Conservation (phyloP, 192 early-diverging fungal species). For the Entomortierella chlamydospora region DNA sequence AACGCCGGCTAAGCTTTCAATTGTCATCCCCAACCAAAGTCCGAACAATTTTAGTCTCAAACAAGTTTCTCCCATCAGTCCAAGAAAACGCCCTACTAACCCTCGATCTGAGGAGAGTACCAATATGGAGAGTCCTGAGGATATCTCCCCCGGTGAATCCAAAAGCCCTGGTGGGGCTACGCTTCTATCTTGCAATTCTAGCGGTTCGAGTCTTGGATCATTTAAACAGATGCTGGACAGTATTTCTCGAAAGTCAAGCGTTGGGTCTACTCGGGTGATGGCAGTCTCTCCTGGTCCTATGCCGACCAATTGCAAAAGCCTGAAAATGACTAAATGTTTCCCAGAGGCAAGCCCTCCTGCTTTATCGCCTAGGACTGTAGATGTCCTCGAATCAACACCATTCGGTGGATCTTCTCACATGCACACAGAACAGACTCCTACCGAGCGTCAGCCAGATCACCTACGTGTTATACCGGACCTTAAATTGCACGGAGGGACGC, state of each 20-base stretch:
- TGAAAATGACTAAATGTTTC: background rate
- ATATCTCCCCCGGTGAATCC: slow-evolving; percentile 8
- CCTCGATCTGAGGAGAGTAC: slow-evolving; percentile 34
- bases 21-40: slow-evolving; percentile 32
- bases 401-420: slow-evolving; percentile 12
- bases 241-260: slow-evolving; percentile 24
- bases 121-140: slow-evolving; percentile 20
- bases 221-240: slow-evolving; percentile 19
- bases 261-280: slow-evolving; percentile 30
- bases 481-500: slow-evolving; percentile 8
- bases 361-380: background rate
- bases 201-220: slow-evolving; percentile 34
- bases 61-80: slow-evolving; percentile 12
- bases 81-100: slow-evolving; percentile 1
- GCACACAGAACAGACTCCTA: background rate
- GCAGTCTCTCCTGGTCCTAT: slow-evolving; percentile 25
- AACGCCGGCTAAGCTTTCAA: slow-evolving; percentile 43
- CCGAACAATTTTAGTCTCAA: background rate
- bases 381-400: background rate
- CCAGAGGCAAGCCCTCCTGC: background rate
- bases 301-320: slow-evolving; percentile 1
- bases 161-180: slow-evolving; percentile 4
- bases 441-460: slow-evolving; percentile 1
- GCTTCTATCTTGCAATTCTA: slow-evolving; percentile 31
- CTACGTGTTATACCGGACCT: slow-evolving; percentile 6